Percentiles rank a stretch among this genome's conserved stretches.
These are phyloP conservation scores for Phytophthora pluvialis DNA, from an alignment of 352 stramenopile species.

Conservation along the genomic window DNA sequence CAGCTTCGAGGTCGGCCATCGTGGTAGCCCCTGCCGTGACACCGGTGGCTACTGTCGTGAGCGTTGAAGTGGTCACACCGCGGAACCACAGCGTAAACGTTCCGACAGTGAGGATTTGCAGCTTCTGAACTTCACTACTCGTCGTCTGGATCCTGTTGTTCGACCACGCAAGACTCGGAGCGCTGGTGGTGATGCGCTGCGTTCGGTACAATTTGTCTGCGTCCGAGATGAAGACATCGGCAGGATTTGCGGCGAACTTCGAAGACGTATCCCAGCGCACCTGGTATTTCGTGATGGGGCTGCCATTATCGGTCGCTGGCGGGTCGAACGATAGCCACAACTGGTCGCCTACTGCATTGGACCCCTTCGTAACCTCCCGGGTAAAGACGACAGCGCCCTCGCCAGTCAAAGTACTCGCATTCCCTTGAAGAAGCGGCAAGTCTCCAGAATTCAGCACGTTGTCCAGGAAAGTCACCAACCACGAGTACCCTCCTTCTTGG, in stretches of 20 bases:
- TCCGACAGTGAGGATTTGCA: conserved; percentile 41
- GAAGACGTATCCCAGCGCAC: conserved; percentile 72
- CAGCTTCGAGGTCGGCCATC: conserved; percentile 31
- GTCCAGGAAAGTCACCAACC: conserved; percentile 82
- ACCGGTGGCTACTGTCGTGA: conserved; percentile 20
- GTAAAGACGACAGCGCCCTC: conserved; percentile 51
- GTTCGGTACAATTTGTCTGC: conserved; percentile 56
- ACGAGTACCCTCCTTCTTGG: conserved; percentile 66
- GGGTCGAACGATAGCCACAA: conserved; percentile 83
- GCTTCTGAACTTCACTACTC: conserved; percentile 48
- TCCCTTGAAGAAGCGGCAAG: conserved; percentile 52
- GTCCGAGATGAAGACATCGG: conserved; percentile 57
- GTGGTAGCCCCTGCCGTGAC: conserved; percentile 45
- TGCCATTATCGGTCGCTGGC: conserved; percentile 65
- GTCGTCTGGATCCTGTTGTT: conserved; percentile 25
- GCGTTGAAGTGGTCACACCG: conserved; percentile 32
- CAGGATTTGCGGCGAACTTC: conserved; percentile 56
- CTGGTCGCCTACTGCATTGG: conserved; percentile 71
- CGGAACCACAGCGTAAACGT: conserved; percentile 68
- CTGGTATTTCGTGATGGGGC: conserved; percentile 67
- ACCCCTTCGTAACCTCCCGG: conserved; percentile 66
- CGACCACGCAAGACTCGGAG: conserved; percentile 68
- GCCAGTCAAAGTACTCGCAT: conserved; percentile 42
- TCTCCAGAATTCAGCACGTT: conserved; percentile 68
- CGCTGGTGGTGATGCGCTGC: conserved; percentile 59